Base-by-base conservation (phyloP, 1,284 basidiomycete species). In the Sutorius eximius region DNA sequence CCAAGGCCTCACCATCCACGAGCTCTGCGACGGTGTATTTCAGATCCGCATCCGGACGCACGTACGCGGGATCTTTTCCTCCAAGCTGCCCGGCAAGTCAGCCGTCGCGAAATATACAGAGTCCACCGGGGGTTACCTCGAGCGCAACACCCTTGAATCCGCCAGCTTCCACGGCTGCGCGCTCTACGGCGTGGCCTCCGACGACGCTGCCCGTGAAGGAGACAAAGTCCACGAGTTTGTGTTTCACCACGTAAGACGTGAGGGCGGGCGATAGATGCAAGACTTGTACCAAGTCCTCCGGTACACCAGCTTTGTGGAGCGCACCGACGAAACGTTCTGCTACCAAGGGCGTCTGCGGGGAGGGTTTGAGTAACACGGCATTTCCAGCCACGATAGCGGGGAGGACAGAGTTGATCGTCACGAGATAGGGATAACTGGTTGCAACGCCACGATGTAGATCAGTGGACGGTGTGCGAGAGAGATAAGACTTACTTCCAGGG, bases 11-110 rank as follows among this genome's bases (percentile, higher is more conserved):
- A 60, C 94, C 95, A 73, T 98, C 95, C 3, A 95, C 94, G 11
- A 98, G 81, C 68, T 98, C 88, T 24, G 82, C 82, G 3, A 86
- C 89, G 0, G 93, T 89, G 69, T 90, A 97, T 33, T 84, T 82
- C 5, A 96, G 67, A 72, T 98, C 86, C 1, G 89, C 94, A 67
- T 98, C 95, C 1, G 81, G 73, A 30, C 93, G 80, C 8, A 98
- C 94, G 65, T 97, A 98, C 1, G 95, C 95, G 8, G 95, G 93
- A 67, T 98, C 95, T 73, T 98, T 98, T 1, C 95, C 95, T 5
- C 95, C 95, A 16, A 98, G 83, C 87, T 98, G 77, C n/a, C 16
- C 33, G 32, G 20, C n/a, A 41, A 18, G 50, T 61, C 15, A 55
- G 43, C 45, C 53, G 44, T 38, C 10, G 5, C 29, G 27, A 38